Conservation (phyloP, 768 basidiomycete genomes). For the Trametes meyenii region DNA sequence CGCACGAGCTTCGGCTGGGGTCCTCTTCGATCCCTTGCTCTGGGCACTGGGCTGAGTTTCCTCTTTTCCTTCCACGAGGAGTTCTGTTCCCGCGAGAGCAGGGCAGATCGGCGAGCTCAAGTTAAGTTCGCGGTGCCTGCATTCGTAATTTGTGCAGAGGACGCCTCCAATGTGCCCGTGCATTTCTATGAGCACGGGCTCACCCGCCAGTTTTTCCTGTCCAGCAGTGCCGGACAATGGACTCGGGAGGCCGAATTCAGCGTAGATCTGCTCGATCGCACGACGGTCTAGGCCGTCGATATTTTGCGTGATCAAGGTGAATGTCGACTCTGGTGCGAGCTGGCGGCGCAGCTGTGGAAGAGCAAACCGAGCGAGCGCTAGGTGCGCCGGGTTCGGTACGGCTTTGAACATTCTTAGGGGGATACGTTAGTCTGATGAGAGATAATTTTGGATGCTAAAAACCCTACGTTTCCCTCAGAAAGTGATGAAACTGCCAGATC, state of each 20-base stretch:
- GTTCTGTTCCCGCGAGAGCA: conserved; percentile 24
- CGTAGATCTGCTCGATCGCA: conserved; percentile 35
- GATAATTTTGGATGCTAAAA: too few species aligned
- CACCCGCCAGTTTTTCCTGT: not conserved
- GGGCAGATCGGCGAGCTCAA: conserved; percentile 21
- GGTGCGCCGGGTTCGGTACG: conserved; percentile 60
- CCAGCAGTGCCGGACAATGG: conserved; percentile 5
- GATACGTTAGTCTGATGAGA: not conserved
- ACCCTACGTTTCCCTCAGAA: conserved; percentile 39
- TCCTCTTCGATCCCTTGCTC: not conserved
- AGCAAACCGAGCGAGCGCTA: conserved; percentile 49
- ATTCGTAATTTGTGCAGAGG: conserved; percentile 41
- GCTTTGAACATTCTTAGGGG: conserved; percentile 33
- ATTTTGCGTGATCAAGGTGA: conserved; percentile 61
- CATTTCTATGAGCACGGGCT: conserved; percentile 49
- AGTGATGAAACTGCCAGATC: conserved; percentile 66
- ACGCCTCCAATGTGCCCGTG: conserved; percentile 60
- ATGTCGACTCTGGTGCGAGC: conserved; percentile 45
- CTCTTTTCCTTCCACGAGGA: conserved; percentile 28
- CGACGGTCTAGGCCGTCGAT: conserved; percentile 53
- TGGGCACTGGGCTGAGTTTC: conserved; percentile 27
- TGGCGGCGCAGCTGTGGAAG: conserved; percentile 39
- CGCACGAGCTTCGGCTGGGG: conserved; percentile 7
- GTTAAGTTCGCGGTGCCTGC: conserved; percentile 45
- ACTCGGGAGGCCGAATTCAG: not conserved